A percentile compares a stretch with the other conserved stretches of the same genome.
phyloP scores from a whole-genome alignment of 371 early-diverging fungal species.

The Mortierella sp. region DNA sequence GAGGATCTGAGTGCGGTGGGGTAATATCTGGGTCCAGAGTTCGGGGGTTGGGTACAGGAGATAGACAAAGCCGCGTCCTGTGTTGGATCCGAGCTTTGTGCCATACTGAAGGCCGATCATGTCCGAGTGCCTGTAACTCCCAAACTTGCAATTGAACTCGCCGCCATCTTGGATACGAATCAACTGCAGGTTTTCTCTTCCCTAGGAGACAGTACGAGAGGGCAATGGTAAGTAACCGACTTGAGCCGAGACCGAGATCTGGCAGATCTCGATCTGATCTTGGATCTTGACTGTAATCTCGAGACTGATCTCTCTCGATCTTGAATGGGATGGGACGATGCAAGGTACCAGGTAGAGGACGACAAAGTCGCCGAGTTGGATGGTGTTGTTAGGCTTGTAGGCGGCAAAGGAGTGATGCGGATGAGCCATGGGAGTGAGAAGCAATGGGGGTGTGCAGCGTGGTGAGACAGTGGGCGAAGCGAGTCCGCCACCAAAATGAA shows the following conservation, averaged over 20 bases:
- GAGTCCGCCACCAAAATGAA: too few relatives aligned
- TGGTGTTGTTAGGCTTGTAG: conserved; percentile 54
- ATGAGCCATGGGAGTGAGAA: too few relatives aligned
- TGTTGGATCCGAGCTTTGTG: conserved; percentile 77
- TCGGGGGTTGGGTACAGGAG: conserved; percentile 95
- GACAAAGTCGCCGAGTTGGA: conserved; percentile 70
- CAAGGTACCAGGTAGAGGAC: conserved; percentile 67
- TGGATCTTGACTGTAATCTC: not conserved
- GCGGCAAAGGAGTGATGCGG: conserved; percentile 43
- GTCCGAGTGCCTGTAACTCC: conserved; percentile 78
- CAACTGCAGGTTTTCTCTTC: conserved; percentile 73
- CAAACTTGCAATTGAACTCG: conserved; percentile 79
- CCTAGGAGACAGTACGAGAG: conserved; percentile 49
- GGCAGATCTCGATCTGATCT: too few relatives aligned
- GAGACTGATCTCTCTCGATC: not conserved
- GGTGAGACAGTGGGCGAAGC: too few relatives aligned
- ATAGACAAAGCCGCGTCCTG: conserved; percentile 85
- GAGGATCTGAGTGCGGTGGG: conserved; percentile 96
- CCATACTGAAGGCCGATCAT: conserved; percentile 91
- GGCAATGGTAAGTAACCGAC: not conserved
- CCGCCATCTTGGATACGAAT: conserved; percentile 67
- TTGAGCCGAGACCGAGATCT: too few relatives aligned
- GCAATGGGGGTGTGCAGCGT: too few relatives aligned
- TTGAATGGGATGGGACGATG: not conserved
- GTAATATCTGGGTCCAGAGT: conserved; percentile 91